These are phyloP conservation scores for Dendrobium huoshanense DNA, from an alignment of 106 monocot genomes.

Conservation along the genomic window DNA sequence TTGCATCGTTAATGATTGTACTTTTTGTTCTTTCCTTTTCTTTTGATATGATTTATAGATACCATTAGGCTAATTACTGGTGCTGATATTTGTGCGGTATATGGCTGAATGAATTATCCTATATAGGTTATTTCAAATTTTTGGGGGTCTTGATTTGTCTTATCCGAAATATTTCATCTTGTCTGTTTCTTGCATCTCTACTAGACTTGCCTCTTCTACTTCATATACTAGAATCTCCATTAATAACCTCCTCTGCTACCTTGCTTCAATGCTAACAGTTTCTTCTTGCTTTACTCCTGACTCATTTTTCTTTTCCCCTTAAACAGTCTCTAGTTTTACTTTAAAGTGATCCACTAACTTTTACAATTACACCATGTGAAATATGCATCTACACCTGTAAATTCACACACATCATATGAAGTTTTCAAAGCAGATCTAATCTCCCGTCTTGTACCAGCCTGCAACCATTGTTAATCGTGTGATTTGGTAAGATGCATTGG, in stretches of 20 bases:
- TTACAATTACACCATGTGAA: no score
- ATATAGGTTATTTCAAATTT: background rate
- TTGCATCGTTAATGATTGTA: background rate
- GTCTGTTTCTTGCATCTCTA: background rate
- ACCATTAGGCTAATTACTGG: background rate
- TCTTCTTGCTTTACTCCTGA: background rate
- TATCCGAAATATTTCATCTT: background rate
- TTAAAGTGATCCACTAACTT: no score
- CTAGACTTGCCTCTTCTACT: background rate
- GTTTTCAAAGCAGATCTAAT: no score
- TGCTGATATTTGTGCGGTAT: background rate
- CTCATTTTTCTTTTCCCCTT: background rate
- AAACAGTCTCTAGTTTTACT: background rate
- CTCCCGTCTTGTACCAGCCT: no score
- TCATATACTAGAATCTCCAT: background rate
- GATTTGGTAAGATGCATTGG: no score
- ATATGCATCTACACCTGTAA: no score
- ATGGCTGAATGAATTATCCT: background rate
- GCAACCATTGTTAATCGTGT: no score
- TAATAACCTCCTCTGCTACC: background rate
- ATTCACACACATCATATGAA: no score
- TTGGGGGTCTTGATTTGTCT: background rate
- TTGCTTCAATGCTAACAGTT: background rate
- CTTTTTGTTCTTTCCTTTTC: background rate
- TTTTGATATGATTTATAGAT: background rate